phyloP scores from a whole-genome alignment of 495 filamentous ascomycete species.

The Cetradonia linearis region DNA sequence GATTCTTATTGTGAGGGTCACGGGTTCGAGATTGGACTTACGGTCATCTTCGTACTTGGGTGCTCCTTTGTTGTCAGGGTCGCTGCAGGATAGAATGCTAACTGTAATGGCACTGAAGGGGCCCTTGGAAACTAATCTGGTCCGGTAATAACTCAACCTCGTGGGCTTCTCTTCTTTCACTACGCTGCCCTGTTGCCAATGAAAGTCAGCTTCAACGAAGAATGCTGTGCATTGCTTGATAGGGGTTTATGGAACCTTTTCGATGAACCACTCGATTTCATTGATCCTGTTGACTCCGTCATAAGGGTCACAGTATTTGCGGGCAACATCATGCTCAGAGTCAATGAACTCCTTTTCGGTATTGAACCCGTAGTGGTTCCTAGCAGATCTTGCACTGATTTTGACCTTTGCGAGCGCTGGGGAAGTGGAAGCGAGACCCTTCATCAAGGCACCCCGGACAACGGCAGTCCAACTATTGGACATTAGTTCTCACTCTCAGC shows the following conservation, averaged over 20 bases:
- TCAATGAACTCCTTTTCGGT: conserved; percentile 15
- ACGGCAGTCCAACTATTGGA: conserved; percentile 33
- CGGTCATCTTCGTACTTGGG: conserved; percentile 13
- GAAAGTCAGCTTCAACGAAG: not conserved
- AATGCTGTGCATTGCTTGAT: not conserved
- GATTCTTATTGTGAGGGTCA: not conserved
- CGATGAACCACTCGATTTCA: conserved; percentile 28
- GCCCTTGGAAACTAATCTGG: conserved; percentile 12
- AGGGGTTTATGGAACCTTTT: conserved; percentile 27
- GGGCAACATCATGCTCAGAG: conserved; percentile 21
- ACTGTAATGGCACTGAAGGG: conserved; percentile 11
- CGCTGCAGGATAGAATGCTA: conserved; percentile 20
- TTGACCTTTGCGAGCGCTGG: conserved; percentile 22
- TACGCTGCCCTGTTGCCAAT: conserved; percentile 17
- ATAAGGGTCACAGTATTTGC: conserved; percentile 24
- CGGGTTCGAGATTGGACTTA: not conserved
- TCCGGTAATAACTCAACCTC: conserved; percentile 10
- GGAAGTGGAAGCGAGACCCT: conserved; percentile 26
- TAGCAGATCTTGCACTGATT: conserved; percentile 30
- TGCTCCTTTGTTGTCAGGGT: conserved; percentile 18
- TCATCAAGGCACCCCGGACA: conserved; percentile 35
- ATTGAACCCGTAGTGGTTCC: conserved; percentile 33
- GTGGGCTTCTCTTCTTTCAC: conserved; percentile 26
- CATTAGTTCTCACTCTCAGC: conserved; percentile 15
- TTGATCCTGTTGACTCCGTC: conserved; percentile 21